Conservation (phyloP, 2,329 filamentous ascomycete species). For the Aureobasidium mangrovei region DNA sequence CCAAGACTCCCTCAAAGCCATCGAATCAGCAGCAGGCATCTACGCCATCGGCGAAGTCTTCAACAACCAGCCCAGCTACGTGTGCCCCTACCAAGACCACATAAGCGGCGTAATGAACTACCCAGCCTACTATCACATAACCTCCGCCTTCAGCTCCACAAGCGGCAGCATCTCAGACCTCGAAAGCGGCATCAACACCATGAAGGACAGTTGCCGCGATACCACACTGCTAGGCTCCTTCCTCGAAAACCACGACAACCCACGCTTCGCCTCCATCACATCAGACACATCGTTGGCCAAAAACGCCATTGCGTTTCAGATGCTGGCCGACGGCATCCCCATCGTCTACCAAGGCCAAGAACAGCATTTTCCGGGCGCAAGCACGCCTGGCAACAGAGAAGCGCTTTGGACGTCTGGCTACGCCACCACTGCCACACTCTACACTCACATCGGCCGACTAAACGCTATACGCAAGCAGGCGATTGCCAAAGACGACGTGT, state of each 20-base stretch:
- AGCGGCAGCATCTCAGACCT: conserved; percentile 32
- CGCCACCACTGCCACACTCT: conserved; percentile 32
- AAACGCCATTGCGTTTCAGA: conserved; percentile 31
- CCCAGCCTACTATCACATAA: conserved; percentile 33
- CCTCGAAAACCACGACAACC: conserved; percentile 35
- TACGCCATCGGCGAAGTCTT: conserved; percentile 39
- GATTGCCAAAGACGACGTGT: conserved; percentile 30
- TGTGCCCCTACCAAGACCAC: conserved; percentile 35
- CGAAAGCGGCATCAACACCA: conserved; percentile 25
- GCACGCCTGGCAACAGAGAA: conserved; percentile 29
- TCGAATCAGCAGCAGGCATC: conserved; percentile 25
- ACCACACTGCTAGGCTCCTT: conserved; percentile 31
- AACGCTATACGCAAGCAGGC: conserved; percentile 38
- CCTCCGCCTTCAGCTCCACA: conserved; percentile 28
- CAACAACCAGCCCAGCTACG: conserved; percentile 28
- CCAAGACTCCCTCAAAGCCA: conserved; percentile 30
- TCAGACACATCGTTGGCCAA: conserved; percentile 29
- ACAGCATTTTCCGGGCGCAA: conserved; percentile 31
- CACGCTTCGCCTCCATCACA: conserved; percentile 31
- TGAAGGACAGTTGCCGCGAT: conserved; percentile 30
- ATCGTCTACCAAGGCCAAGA: conserved; percentile 37
- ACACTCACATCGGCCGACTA: conserved; percentile 31
- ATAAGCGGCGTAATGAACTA: conserved; percentile 38
- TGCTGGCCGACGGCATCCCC: conserved; percentile 36
- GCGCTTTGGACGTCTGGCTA: conserved; percentile 33